A percentile compares a stretch with the other conserved stretches of the same genome.
These are phyloP conservation scores for Globisporangium takayamanum DNA, from an alignment of 352 stramenopile genomes.

Conservation along the genomic window DNA sequence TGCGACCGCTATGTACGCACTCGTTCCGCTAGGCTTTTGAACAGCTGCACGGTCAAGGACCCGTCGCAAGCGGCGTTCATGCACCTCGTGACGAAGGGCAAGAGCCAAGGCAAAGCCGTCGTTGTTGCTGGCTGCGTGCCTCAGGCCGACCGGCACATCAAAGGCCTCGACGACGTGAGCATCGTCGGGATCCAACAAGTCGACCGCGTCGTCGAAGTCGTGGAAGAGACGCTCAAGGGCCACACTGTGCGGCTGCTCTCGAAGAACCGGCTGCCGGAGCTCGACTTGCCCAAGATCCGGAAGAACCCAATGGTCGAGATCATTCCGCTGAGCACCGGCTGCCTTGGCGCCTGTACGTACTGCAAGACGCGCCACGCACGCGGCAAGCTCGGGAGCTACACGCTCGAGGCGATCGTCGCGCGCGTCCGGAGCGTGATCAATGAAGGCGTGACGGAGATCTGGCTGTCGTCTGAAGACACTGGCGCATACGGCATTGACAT, in stretches of 20 bases:
- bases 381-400: constrained; percentile 88
- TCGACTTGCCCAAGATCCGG: constrained; percentile 90
- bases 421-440: constrained; percentile 58
- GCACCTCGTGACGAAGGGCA: constrained; percentile 82
- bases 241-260: constrained; percentile 83
- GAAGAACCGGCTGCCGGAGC: constrained; percentile 73
- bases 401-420: constrained; percentile 65
- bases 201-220: constrained; percentile 87
- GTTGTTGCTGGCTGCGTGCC: constrained; percentile 90
- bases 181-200: constrained; percentile 91
- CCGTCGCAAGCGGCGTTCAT: constrained; percentile 88
- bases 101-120: constrained; percentile 72
- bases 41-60: constrained; percentile 93
- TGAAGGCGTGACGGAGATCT: constrained; percentile 88
- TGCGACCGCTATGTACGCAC: background rate
- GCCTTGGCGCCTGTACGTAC: constrained; percentile 90
- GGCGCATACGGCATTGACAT: constrained; percentile 90
- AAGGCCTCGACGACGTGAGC: constrained; percentile 77
- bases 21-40: constrained; percentile 54
- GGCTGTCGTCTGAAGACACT: constrained; percentile 90
- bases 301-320: constrained; percentile 92
- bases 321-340: constrained; percentile 88
- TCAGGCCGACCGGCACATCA: constrained; percentile 82
- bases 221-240: constrained; percentile 89
- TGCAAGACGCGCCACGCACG: constrained; percentile 91